Evolutionary conservation across 495 filamentous ascomycete species (phyloP).

Genomic region (Hyaloscypha hepaticicola): DNA sequence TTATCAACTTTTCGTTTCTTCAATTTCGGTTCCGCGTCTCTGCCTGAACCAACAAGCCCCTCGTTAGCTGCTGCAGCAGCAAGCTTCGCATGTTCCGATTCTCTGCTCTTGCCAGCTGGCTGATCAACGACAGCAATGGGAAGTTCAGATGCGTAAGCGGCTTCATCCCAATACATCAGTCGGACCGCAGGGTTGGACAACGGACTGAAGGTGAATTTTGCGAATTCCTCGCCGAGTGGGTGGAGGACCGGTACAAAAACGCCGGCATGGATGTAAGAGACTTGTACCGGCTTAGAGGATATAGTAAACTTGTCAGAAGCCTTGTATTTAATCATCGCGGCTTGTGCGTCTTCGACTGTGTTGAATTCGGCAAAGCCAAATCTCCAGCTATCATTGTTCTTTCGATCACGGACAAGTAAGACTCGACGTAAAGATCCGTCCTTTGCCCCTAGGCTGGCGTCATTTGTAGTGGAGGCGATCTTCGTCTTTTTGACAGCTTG

Average conservation of each 20-base stretch:
- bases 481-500: conserved; percentile 53
- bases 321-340: conserved; percentile 70
- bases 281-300: conserved; percentile 68
- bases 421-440: conserved; percentile 76
- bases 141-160: conserved; percentile 69
- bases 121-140: conserved; percentile 53
- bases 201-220: conserved; percentile 69
- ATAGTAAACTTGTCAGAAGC: conserved; percentile 84
- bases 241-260: conserved; percentile 80
- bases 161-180: conserved; percentile 83
- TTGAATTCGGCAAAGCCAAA: conserved; percentile 91
- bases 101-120: conserved; percentile 34
- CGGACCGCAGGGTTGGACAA: conserved; percentile 66
- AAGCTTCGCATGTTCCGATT: conserved; percentile 30
- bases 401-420: conserved; percentile 73
- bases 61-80: conserved; percentile 42
- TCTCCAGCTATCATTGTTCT: conserved; percentile 74
- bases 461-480: conserved; percentile 71
- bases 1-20: conserved; percentile 71
- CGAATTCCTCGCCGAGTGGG: conserved; percentile 46
- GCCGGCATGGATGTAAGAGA: conserved; percentile 81
- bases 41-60: conserved; percentile 38
- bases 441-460: conserved; percentile 71
- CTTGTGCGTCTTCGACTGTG: conserved; percentile 72
- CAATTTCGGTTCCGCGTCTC: conserved; percentile 50